A percentile compares a stretch with the other conserved stretches of the same genome.
phyloP scores from a whole-genome alignment of 164 flowering plant genomes.

The Dillenia turbinata region DNA sequence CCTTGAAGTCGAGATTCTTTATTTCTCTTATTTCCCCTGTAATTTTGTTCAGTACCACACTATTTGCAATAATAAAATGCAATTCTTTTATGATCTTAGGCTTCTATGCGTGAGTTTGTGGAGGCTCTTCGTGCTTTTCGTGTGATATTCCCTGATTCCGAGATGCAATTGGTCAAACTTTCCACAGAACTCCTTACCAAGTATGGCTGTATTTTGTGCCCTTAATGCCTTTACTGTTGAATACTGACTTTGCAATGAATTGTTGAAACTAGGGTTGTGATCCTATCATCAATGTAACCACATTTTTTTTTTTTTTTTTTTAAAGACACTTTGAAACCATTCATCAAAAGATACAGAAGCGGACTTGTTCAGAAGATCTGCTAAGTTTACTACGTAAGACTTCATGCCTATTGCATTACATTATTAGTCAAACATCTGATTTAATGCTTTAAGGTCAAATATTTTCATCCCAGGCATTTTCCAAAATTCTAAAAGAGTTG shows the following conservation, averaged over 20 bases:
- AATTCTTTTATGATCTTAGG: slow-evolving; percentile 30
- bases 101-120: slow-evolving; percentile 62
- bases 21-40: no score
- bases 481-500: no score
- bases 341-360: slow-evolving; percentile 45
- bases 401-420: no score
- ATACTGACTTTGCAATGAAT: background rate
- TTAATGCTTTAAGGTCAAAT: no score
- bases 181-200: slow-evolving; percentile 48
- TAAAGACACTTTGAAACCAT: slow-evolving; percentile 69
- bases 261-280: background rate
- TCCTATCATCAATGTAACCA: background rate
- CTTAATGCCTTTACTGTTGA: background rate
- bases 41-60: no score
- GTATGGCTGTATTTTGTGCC: slow-evolving; percentile 28
- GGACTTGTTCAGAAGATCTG: slow-evolving; percentile 43
- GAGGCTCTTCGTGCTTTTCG: slow-evolving; percentile 88
- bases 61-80: no score
- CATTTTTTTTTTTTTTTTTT: slow-evolving; percentile 7
- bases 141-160: slow-evolving; percentile 88
- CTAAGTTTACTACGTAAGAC: slow-evolving; percentile 62
- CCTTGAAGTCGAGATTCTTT: no score
- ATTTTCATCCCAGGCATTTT: no score
- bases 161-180: slow-evolving; percentile 57
- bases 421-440: no score